A percentile compares a stretch with the other conserved stretches of the same genome.
Evolutionary conservation across 2,329 filamentous ascomycete genomes (phyloP).

Genomic region (Penicillium sp.): DNA sequence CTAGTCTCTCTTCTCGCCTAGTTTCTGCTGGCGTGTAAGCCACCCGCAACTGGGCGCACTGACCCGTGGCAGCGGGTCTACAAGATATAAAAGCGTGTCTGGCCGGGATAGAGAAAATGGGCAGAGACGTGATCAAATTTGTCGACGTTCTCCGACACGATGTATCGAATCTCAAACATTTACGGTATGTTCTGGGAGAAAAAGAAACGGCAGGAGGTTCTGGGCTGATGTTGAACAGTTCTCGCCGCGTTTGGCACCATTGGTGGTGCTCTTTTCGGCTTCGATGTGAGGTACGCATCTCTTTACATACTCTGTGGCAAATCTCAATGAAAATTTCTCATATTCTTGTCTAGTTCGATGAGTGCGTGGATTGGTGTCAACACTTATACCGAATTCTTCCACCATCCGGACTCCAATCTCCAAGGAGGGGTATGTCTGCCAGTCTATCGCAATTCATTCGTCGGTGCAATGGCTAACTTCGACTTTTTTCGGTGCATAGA

Average conservation of each 20-base stretch:
- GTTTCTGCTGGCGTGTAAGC: slow-evolving; percentile 6
- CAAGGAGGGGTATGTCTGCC: slow-evolving; percentile 37
- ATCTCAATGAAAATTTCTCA: neutral
- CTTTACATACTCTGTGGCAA: slow-evolving; percentile 20
- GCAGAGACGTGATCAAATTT: neutral
- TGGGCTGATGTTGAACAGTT: slow-evolving; percentile 26
- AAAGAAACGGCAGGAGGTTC: neutral
- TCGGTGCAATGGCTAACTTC: neutral
- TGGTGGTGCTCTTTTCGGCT: slow-evolving; percentile 60
- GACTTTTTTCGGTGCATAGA: slow-evolving; percentile 54
- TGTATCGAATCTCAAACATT: slow-evolving; percentile 51
- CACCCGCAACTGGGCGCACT: slow-evolving; percentile 13
- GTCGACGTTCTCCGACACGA: slow-evolving; percentile 11
- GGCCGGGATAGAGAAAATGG: neutral
- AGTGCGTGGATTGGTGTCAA: slow-evolving; percentile 52
- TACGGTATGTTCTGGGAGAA: slow-evolving; percentile 36
- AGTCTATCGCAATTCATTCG: no score
- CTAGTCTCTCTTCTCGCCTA: slow-evolving; percentile 4
- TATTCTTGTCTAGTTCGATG: slow-evolving; percentile 34
- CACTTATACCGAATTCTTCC: slow-evolving; percentile 59
- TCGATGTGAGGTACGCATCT: slow-evolving; percentile 58
- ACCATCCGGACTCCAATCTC: slow-evolving; percentile 44
- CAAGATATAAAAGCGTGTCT: slow-evolving; percentile 19
- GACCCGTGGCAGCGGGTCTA: slow-evolving; percentile 4
- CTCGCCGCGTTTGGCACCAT: slow-evolving; percentile 60